These are phyloP conservation scores for Russula brevipes DNA, from an alignment of 768 basidiomycete species.

Conservation along the genomic window DNA sequence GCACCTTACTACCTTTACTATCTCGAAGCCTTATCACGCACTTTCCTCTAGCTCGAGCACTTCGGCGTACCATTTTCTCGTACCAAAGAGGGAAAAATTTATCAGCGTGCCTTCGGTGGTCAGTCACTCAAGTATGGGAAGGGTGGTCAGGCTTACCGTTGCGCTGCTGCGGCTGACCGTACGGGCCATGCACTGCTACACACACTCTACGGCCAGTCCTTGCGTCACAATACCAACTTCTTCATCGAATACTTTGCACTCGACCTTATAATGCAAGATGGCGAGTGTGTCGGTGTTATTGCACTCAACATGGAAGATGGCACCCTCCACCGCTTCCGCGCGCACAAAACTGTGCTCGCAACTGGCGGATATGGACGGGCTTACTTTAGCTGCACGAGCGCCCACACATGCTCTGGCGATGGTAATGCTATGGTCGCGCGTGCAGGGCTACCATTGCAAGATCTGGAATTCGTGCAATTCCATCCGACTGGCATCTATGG, in stretches of 20 bases:
- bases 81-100: slow-evolving; percentile 98
- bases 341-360: slow-evolving; percentile 97
- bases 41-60: slow-evolving; percentile 78
- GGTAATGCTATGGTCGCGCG: slow-evolving; percentile 98
- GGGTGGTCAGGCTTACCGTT: slow-evolving; percentile 98
- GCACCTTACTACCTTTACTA: neutral
- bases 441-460: slow-evolving; percentile 94
- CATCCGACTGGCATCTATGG: slow-evolving; percentile 99
- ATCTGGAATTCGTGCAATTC: slow-evolving; percentile 99
- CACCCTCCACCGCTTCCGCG: slow-evolving; percentile 95
- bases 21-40: neutral
- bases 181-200: slow-evolving; percentile 98
- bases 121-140: slow-evolving; percentile 96
- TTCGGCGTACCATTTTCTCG: slow-evolving; percentile 98
- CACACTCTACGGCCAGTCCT: slow-evolving; percentile 98
- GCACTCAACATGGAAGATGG: slow-evolving; percentile 99
- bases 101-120: slow-evolving; percentile 98
- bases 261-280: slow-evolving; percentile 97
- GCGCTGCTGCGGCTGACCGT: slow-evolving; percentile 97
- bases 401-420: slow-evolving; percentile 98
- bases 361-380: slow-evolving; percentile 98
- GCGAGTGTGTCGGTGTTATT: slow-evolving; percentile 98
- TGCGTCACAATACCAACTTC: slow-evolving; percentile 98
- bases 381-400: slow-evolving; percentile 98
- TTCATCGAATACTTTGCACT: slow-evolving; percentile 99